These are phyloP conservation scores for Macrophomina phaseolina DNA, from an alignment of 2,329 filamentous ascomycete species.

Conservation along the genomic window DNA sequence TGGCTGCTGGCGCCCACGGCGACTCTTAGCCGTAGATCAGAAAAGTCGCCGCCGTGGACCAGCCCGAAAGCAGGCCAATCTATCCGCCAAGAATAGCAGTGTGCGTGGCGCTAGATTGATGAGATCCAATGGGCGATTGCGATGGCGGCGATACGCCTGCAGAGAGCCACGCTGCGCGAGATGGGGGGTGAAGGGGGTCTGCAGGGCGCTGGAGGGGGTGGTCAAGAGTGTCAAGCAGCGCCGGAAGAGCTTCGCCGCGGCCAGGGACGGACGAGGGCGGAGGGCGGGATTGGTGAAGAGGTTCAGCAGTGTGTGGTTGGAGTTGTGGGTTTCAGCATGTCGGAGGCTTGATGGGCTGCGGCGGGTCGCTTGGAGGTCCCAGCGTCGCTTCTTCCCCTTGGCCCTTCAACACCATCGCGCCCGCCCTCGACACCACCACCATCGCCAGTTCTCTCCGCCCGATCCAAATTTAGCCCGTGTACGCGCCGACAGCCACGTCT, in stretches of 20 bases:
- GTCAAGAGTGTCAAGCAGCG: slow-evolving; percentile 3
- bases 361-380: slow-evolving; percentile 6
- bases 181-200: not conserved
- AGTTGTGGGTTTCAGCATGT: slow-evolving; percentile 15
- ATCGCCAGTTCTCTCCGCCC: not conserved
- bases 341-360: not conserved
- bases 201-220: not conserved
- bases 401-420: slow-evolving; percentile 10
- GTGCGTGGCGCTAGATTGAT: not conserved
- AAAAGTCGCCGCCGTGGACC: not conserved
- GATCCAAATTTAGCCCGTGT: not conserved
- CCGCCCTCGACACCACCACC: not conserved
- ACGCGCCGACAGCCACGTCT: not conserved
- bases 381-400: not conserved
- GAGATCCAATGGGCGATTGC: slow-evolving; percentile 6
- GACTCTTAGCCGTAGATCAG: slow-evolving; percentile 15
- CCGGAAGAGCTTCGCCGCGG: not conserved
- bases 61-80: slow-evolving; percentile 10
- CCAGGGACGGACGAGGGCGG: not conserved
- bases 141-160: not conserved
- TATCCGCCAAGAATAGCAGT: not conserved
- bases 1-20: slow-evolving; percentile 5
- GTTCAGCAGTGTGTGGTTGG: not conserved
- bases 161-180: not conserved
- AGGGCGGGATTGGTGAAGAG: not conserved